Evolutionary conservation across 2,329 filamentous ascomycete species (phyloP).

Genomic region (Nemania diffusa): DNA sequence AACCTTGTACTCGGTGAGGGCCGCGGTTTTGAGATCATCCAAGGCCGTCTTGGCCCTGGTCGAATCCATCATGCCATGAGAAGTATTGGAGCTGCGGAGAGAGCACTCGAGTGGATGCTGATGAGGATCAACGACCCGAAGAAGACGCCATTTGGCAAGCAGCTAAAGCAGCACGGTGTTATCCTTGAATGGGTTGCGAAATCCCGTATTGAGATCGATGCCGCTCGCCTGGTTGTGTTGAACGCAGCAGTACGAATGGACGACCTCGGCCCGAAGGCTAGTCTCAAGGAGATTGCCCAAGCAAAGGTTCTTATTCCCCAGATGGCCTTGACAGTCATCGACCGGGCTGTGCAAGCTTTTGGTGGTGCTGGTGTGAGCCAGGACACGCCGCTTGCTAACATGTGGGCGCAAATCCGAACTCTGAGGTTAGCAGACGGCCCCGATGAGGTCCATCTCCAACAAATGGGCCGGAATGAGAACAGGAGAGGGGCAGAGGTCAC

Average conservation of each 20-base stretch:
- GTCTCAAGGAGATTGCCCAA: constrained; percentile 92
- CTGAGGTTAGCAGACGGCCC: constrained; percentile 91
- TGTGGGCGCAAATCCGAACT: constrained; percentile 85
- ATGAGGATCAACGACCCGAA: constrained; percentile 90
- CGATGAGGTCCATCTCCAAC: constrained; percentile 91
- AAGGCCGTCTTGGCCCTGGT: constrained; percentile 93
- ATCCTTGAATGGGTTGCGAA: constrained; percentile 95
- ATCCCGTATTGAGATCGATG: constrained; percentile 92
- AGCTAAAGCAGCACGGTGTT: constrained; percentile 87
- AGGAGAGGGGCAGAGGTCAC: constrained; percentile 71
- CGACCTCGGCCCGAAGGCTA: constrained; percentile 84
- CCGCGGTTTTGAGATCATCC: constrained; percentile 97
- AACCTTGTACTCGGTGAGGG: constrained; percentile 94
- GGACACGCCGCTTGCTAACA: constrained; percentile 88
- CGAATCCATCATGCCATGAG: constrained; percentile 99
- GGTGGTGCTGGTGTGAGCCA: constrained; percentile 92
- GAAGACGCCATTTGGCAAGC: constrained; percentile 92
- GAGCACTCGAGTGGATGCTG: constrained; percentile 93
- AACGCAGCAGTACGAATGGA: constrained; percentile 98
- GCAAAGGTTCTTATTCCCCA: constrained; percentile 92
- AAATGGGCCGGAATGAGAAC: constrained; percentile 85
- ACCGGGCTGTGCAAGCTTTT: constrained; percentile 92
- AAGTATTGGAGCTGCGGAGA: constrained; percentile 88
- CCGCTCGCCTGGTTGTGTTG: constrained; percentile 87
- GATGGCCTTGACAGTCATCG: constrained; percentile 86